Conservation (phyloP, 352 stramenopile genomes). For the Phytophthora cactorum region DNA sequence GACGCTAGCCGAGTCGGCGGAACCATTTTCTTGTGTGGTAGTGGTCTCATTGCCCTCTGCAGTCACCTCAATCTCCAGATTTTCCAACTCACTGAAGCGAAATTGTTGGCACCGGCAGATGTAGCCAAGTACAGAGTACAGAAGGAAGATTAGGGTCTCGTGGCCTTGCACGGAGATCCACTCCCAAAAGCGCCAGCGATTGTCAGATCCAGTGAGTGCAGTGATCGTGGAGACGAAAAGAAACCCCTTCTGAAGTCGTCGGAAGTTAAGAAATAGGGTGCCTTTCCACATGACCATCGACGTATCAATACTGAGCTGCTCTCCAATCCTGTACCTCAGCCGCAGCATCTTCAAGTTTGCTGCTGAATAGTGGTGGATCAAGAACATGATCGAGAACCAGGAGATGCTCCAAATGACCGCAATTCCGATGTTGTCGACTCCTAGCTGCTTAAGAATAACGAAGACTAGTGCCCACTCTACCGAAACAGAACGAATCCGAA, state of each 20-base stretch:
- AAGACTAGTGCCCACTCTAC: slow-evolving; percentile 53
- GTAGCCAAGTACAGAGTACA: slow-evolving; percentile 51
- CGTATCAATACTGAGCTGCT: slow-evolving; percentile 53
- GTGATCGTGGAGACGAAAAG: slow-evolving; percentile 47
- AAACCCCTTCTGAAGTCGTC: slow-evolving; percentile 55
- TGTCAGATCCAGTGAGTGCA: slow-evolving; percentile 43
- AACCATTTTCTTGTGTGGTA: slow-evolving; percentile 1
- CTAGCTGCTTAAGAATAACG: slow-evolving; percentile 47
- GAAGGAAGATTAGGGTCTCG: slow-evolving; percentile 46
- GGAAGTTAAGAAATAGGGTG: slow-evolving; percentile 61
- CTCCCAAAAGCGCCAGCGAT: slow-evolving; percentile 40
- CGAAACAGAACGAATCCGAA: slow-evolving; percentile 57
- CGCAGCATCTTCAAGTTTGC: slow-evolving; percentile 72
- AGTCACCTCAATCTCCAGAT: slow-evolving; percentile 22
- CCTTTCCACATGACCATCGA: slow-evolving; percentile 59
- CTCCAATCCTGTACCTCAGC: slow-evolving; percentile 57
- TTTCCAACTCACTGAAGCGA: slow-evolving; percentile 50
- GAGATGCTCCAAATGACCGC: slow-evolving; percentile 58
- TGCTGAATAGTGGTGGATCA: slow-evolving; percentile 64
- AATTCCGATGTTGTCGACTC: slow-evolving; percentile 48
- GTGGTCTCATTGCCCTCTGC: background rate
- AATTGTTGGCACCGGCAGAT: slow-evolving; percentile 68
- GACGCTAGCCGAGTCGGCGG: slow-evolving; percentile 13
- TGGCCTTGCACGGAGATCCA: slow-evolving; percentile 44
- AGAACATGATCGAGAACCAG: slow-evolving; percentile 56